Base-by-base conservation (phyloP, 768 basidiomycete species). In the Suillus cothurnatus region DNA sequence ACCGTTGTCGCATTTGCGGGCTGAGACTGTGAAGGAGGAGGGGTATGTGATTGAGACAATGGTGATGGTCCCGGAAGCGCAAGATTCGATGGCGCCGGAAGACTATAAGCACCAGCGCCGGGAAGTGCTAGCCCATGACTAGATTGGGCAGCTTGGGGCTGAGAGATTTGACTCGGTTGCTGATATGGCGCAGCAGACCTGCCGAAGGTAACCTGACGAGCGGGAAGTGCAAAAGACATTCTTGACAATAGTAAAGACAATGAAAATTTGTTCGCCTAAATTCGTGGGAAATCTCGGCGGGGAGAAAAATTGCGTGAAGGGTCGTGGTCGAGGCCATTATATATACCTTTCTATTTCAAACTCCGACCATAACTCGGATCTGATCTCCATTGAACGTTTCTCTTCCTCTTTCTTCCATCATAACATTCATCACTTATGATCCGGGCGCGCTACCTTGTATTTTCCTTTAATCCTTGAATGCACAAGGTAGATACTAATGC, bases 191-290 rank as follows among this genome's bases (percentile, higher is more conserved):
- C 81, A 67, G 84, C 86, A 60, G 89, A 79, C 65, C 91, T 86
- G 63, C 88, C 89, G 72, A 93, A 91, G 61, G 86, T 92, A 69
- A 93, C 85, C 71, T 90, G 91, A 71, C 91, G 91, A 66, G 91
- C 86, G 67, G 91, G 90, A 62, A 93, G 82, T 39, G 88, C 87
- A 72, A 89, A 90, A 56, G 84, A 84, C 83, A 84, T 84, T 34
- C 36, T 55, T 47, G 41, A 38, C 56, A 61, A 23, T 47, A 34
- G 2, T 63, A 71, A 67, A 63, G 28, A 53, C 52, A 55, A 45
- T 61, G 43, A 70, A 21, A 67, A 70, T 62, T 66, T 53, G 52
- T 31, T 32, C 9, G 21, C n/a, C 31, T 34, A 34, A 34, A 34
- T 49, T 50, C 52, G 73, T 78, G 68, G 63, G 72, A 43, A 52